Conservation (phyloP, 1,284 basidiomycete species). For the Ceraceosorus guamensis region DNA sequence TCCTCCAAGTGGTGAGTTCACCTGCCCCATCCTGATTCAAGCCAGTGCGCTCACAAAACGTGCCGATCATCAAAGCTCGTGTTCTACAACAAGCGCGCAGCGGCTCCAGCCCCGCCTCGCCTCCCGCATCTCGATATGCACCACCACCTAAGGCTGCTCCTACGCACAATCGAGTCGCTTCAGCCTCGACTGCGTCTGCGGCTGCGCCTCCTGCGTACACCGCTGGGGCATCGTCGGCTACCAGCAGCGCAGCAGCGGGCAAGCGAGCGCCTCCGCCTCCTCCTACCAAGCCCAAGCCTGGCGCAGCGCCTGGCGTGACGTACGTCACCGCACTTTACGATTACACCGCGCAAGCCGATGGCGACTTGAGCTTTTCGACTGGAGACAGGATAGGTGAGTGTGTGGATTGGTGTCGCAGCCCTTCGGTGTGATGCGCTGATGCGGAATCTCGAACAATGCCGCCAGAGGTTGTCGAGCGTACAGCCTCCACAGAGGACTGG, state of each 20-base stretch:
- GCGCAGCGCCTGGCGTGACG: conserved; percentile 55
- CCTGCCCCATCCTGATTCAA: background rate
- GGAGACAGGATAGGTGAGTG: conserved; percentile 69
- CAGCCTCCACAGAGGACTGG: conserved; percentile 84
- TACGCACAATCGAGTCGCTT: conserved; percentile 4
- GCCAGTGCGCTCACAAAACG: background rate
- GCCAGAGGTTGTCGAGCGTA: conserved; percentile 72
- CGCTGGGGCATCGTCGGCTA: conserved; percentile 18
- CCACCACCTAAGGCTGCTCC: background rate
- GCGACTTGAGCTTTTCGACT: conserved; percentile 80
- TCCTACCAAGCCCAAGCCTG: conserved; percentile 70
- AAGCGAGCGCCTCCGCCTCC: conserved; percentile 83
- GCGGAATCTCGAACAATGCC: background rate
- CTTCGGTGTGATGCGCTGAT: background rate
- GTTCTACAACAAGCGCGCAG: too few relatives aligned
- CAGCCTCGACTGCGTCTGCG: conserved; percentile 12
- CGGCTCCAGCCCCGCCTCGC: too few relatives aligned
- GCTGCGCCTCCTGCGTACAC: conserved; percentile 50
- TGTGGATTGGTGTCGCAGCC: background rate
- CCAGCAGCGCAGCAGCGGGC: conserved; percentile 50
- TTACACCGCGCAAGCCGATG: conserved; percentile 69
- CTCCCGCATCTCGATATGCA: background rate
- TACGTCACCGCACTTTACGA: conserved; percentile 94
- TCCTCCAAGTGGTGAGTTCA: conserved; percentile 14
- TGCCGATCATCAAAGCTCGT: too few relatives aligned